These are phyloP conservation scores for Amylostereum areolatum DNA, from an alignment of 1,284 basidiomycete genomes.

Conservation along the genomic window DNA sequence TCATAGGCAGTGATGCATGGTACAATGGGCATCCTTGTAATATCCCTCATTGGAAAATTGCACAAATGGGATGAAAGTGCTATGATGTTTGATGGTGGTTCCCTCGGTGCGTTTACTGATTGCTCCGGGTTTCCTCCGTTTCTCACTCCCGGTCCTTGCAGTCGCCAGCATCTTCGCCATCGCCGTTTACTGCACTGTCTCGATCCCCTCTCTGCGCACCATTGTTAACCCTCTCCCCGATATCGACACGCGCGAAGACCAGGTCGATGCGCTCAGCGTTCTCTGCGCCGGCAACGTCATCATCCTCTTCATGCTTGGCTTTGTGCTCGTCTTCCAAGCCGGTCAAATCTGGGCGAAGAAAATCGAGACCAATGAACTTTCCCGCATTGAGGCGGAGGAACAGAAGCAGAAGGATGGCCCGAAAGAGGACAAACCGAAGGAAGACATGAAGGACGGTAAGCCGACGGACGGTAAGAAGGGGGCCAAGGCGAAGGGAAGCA, in stretches of 20 bases:
- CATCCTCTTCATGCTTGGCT: conserved; percentile 59
- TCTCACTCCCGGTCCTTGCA: conserved; percentile 23
- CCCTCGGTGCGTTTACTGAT: conserved; percentile 52
- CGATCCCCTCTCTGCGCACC: conserved; percentile 70
- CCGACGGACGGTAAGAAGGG: no score
- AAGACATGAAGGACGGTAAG: conserved; percentile 1
- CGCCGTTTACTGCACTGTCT: conserved; percentile 76
- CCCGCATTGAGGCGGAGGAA: conserved; percentile 34
- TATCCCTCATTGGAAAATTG: conserved; percentile 72
- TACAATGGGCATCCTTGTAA: conserved; percentile 69
- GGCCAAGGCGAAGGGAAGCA: conserved; percentile 21
- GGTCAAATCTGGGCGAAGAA: conserved; percentile 83
- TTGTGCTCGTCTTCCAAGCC: conserved; percentile 67
- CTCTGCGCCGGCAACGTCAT: conserved; percentile 83
- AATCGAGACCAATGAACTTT: conserved; percentile 54
- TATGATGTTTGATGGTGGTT: conserved; percentile 86
- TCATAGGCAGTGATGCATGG: conserved; percentile 83
- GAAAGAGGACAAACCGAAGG: conserved; percentile 7
- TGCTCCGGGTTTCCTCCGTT: conserved; percentile 1
- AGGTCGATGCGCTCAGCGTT: conserved; percentile 72
- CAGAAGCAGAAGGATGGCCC: conserved; percentile 7
- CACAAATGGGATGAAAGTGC: conserved; percentile 86
- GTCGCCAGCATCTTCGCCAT: conserved; percentile 71
- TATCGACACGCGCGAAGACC: conserved; percentile 58
- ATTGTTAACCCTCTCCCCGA: conserved; percentile 50